phyloP scores from a whole-genome alignment of 177 flowering plant genomes.

The Vitis hybrid region DNA sequence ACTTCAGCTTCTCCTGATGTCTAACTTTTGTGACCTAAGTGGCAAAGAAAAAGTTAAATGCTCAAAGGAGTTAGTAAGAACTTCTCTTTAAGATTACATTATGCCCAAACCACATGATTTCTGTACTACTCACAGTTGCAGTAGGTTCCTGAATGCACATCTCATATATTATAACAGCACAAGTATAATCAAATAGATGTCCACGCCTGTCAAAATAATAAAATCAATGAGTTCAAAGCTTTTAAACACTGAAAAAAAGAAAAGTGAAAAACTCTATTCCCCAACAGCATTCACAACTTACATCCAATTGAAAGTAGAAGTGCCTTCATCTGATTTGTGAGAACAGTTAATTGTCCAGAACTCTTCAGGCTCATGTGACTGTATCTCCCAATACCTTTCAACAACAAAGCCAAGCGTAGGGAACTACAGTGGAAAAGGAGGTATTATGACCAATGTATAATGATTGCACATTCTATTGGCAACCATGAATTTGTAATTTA shows the following conservation, averaged over 20 bases:
- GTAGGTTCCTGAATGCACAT: constrained; percentile 88
- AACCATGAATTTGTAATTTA: neutral
- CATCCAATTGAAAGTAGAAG: constrained; percentile 84
- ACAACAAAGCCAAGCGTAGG: constrained; percentile 98
- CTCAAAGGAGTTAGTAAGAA: neutral
- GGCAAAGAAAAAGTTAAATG: constrained; percentile 1
- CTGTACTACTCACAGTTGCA: constrained; percentile 72
- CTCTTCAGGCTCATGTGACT: constrained; percentile 94
- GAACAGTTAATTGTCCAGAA: constrained; percentile 93
- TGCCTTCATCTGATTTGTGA: constrained; percentile 80
- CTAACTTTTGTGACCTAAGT: constrained; percentile 72
- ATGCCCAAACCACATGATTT: neutral
- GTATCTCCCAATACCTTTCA: constrained; percentile 95
- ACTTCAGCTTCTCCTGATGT: constrained; percentile 74
- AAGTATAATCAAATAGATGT: constrained; percentile 84
- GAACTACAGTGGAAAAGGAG: constrained; percentile 50
- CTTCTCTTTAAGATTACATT: neutral
- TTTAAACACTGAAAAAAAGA: neutral
- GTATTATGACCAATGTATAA: neutral
- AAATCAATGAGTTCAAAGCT: neutral
- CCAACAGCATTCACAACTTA: constrained; percentile 29
- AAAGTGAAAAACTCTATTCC: constrained; percentile 2
- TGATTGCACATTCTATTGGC: neutral
- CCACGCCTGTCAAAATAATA: constrained; percentile 70
- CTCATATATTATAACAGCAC: constrained; percentile 81